A percentile compares a stretch with the other conserved stretches of the same genome.
Conservation (phyloP, 2,329 filamentous ascomycete genomes). For the Fusarium sp. region DNA sequence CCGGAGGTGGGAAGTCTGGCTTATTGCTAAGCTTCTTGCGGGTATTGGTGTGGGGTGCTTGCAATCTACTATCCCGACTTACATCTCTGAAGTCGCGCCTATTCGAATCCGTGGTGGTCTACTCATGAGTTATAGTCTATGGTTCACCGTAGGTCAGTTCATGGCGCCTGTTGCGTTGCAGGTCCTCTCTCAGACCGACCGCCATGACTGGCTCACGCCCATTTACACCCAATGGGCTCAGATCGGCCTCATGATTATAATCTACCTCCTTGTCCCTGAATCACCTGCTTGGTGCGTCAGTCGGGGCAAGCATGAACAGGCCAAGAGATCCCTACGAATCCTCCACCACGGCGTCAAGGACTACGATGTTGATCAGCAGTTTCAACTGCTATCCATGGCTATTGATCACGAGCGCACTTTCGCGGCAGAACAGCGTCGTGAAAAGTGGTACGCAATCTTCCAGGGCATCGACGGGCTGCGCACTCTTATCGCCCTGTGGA, state of each 20-base stretch:
- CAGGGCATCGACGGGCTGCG: slow-evolving; percentile 44
- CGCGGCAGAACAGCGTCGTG: slow-evolving; percentile 36
- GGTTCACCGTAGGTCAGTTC: slow-evolving; percentile 58
- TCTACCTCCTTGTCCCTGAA: slow-evolving; percentile 54
- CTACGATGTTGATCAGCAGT: slow-evolving; percentile 46
- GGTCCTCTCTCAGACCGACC: slow-evolving; percentile 45
- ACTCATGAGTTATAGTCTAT: slow-evolving; percentile 56
- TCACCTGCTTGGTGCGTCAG: slow-evolving; percentile 54
- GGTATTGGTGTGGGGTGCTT: slow-evolving; percentile 57
- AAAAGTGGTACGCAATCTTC: slow-evolving; percentile 48
- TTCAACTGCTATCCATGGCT: slow-evolving; percentile 34
- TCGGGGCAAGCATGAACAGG: slow-evolving; percentile 13
- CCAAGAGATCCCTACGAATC: slow-evolving; percentile 15
- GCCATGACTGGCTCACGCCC: slow-evolving; percentile 51
- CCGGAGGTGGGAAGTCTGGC: slow-evolving; percentile 54
- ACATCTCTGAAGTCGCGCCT: slow-evolving; percentile 56
- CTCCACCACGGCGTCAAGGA: slow-evolving; percentile 42
- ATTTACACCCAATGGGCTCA: slow-evolving; percentile 60
- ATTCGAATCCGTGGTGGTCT: slow-evolving; percentile 53
- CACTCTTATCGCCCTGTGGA: slow-evolving; percentile 47
- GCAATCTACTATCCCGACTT: slow-evolving; percentile 55
- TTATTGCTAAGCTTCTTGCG: slow-evolving; percentile 49
- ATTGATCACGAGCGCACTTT: slow-evolving; percentile 42
- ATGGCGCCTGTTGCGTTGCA: slow-evolving; percentile 56
- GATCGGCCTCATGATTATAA: slow-evolving; percentile 53